Base-by-base conservation (phyloP, 495 filamentous ascomycete genomes). In the Elasticomyces elasticus region DNA sequence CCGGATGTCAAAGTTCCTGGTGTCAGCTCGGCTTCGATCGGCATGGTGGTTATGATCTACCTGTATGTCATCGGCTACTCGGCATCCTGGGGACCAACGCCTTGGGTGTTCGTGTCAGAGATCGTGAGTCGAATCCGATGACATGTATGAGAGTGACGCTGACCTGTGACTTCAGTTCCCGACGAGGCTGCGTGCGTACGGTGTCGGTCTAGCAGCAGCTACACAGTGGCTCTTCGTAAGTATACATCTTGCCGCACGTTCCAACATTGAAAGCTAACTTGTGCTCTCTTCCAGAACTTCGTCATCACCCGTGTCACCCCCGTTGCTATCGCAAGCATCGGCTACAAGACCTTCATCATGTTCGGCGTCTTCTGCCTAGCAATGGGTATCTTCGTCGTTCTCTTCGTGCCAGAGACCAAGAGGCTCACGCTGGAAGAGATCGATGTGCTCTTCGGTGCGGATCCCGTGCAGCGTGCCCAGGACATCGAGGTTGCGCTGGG, bases 171-270 rank as follows among this genome's bases (percentile, higher is more conserved):
- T 15, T 15, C 30, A 33, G 30, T 84, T 84, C 10, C 78, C 82
- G 6, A 83, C 82, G 4, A 76, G 84, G 3, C 74, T 89, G 3
- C 76, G 85, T 23, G 80, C 81, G 9, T 76, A 82, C 62, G 85
- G 85, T 56, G 84, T 89, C 2, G 77, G 82, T 2, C 64, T 84
- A 23, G 83, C 78, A 2, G 79, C 83, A 0, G 80, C 85, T n/a
- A 86, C 83, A 1, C 74, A 77, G 62, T 77, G 74, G 74, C 56
- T 86, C 11, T 83, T 80, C 59, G n/a, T n/a, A n/a, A n/a, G n/a
- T n/a, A n/a, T n/a, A n/a, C 40, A 47, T n/a, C 47, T 60, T 17
- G n/a, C n/a, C n/a, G n/a, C n/a, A n/a, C n/a, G n/a, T n/a, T n/a
- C n/a, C n/a, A n/a, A n/a, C n/a, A n/a, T n/a, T n/a, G n/a, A n/a